Evolutionary conservation across 2,329 filamentous ascomycete genomes (phyloP).

Genomic region (Aspergillus thermomutatus): DNA sequence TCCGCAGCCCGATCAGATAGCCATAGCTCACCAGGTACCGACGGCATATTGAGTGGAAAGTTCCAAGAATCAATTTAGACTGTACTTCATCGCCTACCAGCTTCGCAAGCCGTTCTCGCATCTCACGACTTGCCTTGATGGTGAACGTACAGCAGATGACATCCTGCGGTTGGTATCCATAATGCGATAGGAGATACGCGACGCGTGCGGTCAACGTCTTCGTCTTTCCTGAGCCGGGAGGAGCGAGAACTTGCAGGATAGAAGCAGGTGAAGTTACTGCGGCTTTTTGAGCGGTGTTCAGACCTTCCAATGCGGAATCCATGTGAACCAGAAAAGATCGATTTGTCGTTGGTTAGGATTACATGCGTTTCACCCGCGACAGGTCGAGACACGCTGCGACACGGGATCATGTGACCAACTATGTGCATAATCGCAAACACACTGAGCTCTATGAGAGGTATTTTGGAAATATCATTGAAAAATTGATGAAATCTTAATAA

Average conservation of each 20-base stretch:
- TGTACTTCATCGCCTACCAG: conserved; percentile 76
- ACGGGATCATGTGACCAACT: conserved; percentile 8
- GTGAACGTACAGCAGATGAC: conserved; percentile 96
- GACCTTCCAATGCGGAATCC: conserved; percentile 56
- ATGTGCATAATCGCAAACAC: background rate
- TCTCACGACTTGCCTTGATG: conserved; percentile 89
- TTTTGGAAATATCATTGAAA: background rate
- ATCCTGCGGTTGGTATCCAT: conserved; percentile 73
- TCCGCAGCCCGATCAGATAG: conserved; percentile 73
- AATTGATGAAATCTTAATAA: background rate
- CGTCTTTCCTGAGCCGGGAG: conserved; percentile 78
- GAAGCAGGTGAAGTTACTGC: conserved; percentile 62
- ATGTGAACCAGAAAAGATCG: conserved; percentile 32
- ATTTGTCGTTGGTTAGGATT: background rate
- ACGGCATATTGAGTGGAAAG: conserved; percentile 89
- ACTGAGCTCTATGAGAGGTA: background rate
- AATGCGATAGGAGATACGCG: conserved; percentile 75
- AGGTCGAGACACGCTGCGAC: conserved; percentile 5
- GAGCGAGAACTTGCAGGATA: conserved; percentile 60
- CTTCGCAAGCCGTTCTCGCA: conserved; percentile 80
- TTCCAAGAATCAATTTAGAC: conserved; percentile 77
- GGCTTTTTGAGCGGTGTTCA: conserved; percentile 62
- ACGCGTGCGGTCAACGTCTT: conserved; percentile 92
- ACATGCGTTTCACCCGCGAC: background rate
- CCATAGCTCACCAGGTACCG: conserved; percentile 83